phyloP scores from a whole-genome alignment of 2,329 filamentous ascomycete species.

The Anthostomella pinea region DNA sequence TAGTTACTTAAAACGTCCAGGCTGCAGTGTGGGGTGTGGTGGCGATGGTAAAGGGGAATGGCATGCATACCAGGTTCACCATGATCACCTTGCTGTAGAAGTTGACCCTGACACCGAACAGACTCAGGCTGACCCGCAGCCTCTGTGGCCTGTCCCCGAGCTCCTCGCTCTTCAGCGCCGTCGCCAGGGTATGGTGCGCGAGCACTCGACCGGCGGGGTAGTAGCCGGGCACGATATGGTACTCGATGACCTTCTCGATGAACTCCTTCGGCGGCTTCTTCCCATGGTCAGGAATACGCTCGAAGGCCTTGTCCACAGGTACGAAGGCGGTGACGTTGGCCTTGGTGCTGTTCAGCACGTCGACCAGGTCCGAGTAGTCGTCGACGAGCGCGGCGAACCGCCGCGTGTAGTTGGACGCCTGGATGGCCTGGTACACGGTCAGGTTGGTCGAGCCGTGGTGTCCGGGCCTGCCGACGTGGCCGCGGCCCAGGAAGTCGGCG shows the following conservation, averaged over 20 bases:
- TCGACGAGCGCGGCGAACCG: slow-evolving; percentile 74
- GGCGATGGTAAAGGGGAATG: not conserved
- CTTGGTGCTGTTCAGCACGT: slow-evolving; percentile 70
- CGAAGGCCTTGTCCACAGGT: slow-evolving; percentile 74
- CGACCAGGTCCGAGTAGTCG: slow-evolving; percentile 67
- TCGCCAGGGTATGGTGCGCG: slow-evolving; percentile 70
- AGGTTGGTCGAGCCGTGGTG: slow-evolving; percentile 44
- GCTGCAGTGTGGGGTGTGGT: too few species aligned
- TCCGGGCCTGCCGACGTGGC: slow-evolving; percentile 9
- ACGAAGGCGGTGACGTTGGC: slow-evolving; percentile 80
- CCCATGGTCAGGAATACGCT: slow-evolving; percentile 49
- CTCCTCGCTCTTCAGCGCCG: slow-evolving; percentile 54
- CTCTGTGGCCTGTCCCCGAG: slow-evolving; percentile 70
- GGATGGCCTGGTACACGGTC: slow-evolving; percentile 79
- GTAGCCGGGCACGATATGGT: slow-evolving; percentile 69
- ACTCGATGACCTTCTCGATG: slow-evolving; percentile 66
- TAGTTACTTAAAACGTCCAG: too few species aligned
- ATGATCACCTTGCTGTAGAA: slow-evolving; percentile 70
- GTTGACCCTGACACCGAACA: slow-evolving; percentile 68
- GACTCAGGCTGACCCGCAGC: slow-evolving; percentile 63
- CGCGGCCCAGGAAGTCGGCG: slow-evolving; percentile 17
- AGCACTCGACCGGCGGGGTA: slow-evolving; percentile 68
- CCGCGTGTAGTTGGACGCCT: slow-evolving; percentile 71
- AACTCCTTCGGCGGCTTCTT: slow-evolving; percentile 67
- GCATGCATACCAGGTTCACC: slow-evolving; percentile 61